Evolutionary conservation across 768 basidiomycete genomes (phyloP), one percentile per base, ranked within the genome.

Genomic region (Boletus speciosus): DNA sequence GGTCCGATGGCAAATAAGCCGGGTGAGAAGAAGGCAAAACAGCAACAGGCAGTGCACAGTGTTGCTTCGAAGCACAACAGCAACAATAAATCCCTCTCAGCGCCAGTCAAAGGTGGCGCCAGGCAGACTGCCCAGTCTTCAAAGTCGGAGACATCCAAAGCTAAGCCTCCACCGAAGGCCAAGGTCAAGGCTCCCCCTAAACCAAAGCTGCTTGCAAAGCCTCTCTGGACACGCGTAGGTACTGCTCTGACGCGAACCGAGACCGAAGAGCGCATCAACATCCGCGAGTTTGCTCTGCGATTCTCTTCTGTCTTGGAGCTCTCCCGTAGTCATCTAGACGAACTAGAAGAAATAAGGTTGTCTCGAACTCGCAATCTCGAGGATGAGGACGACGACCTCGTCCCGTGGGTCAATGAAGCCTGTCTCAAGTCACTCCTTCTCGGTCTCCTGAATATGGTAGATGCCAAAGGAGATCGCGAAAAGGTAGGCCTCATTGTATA

Each of bases 211-310:
- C 82, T 29, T 78, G 83, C 6, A 55, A 70, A 52, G 71, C 84
- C 38, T 69, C 70, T 54, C 44, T 91, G 89, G 89, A 78, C 72
- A 5, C 61, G 65, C 6, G 64, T 88, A 6, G 73, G 73, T 1
- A 73, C 76, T 12, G 61, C 58, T 31, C 70, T 86, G 14, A 69
- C 74, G 6, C 70, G 73, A 37, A 62, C 73, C 1, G 79, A 81
- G 38, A 81, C 78, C 1, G 77, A 86, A 57, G 75, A 78, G 27
- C 83, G 89, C 10, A 79, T 91, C 44, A 74, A 81, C 59, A 84
- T 91, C 40, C 82, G 90, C 52, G 90, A 92, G 68, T 93, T 90
- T 65, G 64, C 81, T 11, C 64, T 87, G 44, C 78, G 90, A 34
- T 91, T 91, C 58, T 73, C 75, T 1, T 72, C 74, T 29, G 51